Conservation (phyloP, 495 filamentous ascomycete species). For the Penicillium paxilli region DNA sequence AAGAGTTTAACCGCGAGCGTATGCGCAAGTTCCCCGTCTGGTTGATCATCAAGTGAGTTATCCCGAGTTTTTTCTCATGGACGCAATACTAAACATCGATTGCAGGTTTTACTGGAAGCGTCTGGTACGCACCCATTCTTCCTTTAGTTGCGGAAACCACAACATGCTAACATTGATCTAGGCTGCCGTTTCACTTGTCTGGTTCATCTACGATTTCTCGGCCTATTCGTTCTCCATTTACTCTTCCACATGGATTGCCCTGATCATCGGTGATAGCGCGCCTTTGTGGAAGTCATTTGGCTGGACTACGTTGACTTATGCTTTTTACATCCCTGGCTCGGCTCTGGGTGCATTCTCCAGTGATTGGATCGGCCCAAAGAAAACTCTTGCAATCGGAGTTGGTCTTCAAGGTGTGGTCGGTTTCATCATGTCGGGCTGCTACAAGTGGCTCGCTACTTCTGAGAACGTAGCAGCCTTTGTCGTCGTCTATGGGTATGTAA, state of each 20-base stretch:
- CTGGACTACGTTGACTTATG: conserved; percentile 81
- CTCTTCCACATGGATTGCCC: conserved; percentile 65
- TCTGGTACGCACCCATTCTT: conserved; percentile 29
- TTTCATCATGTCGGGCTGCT: conserved; percentile 83
- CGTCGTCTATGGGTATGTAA: conserved; percentile 61
- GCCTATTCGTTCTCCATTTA: conserved; percentile 81
- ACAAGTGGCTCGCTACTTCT: conserved; percentile 59
- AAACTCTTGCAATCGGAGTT: conserved; percentile 68
- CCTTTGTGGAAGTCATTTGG: conserved; percentile 76
- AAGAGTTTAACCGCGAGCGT: conserved; percentile 68
- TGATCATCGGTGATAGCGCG: conserved; percentile 57
- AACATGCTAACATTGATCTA: conserved; percentile 30
- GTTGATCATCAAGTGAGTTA: conserved; percentile 50
- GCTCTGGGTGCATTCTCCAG: conserved; percentile 70
- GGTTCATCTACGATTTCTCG: conserved; percentile 92
- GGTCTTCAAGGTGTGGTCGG: conserved; percentile 72
- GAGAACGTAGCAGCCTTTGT: conserved; percentile 73
- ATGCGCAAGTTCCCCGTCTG: conserved; percentile 53
- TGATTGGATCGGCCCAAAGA: conserved; percentile 74
- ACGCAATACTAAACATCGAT: neutral
- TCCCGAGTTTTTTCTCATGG: neutral
- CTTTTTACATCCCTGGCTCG: conserved; percentile 85
- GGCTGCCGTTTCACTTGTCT: conserved; percentile 72
- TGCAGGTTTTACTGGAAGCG: conserved; percentile 53
- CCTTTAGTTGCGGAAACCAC: neutral